phyloP scores from a whole-genome alignment of 148 eudicot genomes.

The Limonium bicolor region DNA sequence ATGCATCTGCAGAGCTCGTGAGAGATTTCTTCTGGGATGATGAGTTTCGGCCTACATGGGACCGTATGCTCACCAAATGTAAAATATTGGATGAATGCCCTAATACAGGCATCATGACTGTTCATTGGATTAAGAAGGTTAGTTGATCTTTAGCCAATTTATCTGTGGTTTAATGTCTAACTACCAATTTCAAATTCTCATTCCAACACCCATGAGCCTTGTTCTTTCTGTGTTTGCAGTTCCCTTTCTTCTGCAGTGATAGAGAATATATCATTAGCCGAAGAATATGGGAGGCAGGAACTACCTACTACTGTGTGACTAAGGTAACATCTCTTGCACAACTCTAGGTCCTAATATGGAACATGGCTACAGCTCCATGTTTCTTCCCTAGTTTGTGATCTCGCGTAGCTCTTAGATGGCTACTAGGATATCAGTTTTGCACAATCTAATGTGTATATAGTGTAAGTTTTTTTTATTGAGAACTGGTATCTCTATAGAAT shows the following conservation, averaged over 20 bases:
- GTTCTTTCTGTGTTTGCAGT: slow-evolving; percentile 32
- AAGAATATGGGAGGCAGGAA: slow-evolving; percentile 95
- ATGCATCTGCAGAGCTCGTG: slow-evolving; percentile 73
- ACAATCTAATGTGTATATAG: no score
- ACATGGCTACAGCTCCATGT: no score
- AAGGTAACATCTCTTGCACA: slow-evolving; percentile 53
- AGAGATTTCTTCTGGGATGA: slow-evolving; percentile 99
- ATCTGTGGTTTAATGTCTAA: background rate
- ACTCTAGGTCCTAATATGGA: no score
- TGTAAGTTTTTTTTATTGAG: no score
- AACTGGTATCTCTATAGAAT: no score
- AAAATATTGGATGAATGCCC: slow-evolving; percentile 72
- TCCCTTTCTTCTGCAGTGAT: slow-evolving; percentile 98
- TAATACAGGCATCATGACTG: slow-evolving; percentile 48
- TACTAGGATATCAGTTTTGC: no score
- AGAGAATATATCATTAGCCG: slow-evolving; percentile 89
- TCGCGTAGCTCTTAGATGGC: no score
- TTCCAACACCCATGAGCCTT: background rate
- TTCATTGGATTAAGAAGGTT: slow-evolving; percentile 96
- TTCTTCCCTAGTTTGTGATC: no score
- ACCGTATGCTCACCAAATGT: slow-evolving; percentile 71
- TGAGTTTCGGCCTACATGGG: slow-evolving; percentile 93
- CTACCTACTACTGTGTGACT: slow-evolving; percentile 63
- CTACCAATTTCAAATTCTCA: background rate
- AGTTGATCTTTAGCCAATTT: background rate